A percentile compares a stretch with the other conserved stretches of the same genome.
These are phyloP conservation scores for Antitrichia curtipendula DNA, from an alignment of 225 moss, liverwort and hornwort species.

Conservation along the genomic window DNA sequence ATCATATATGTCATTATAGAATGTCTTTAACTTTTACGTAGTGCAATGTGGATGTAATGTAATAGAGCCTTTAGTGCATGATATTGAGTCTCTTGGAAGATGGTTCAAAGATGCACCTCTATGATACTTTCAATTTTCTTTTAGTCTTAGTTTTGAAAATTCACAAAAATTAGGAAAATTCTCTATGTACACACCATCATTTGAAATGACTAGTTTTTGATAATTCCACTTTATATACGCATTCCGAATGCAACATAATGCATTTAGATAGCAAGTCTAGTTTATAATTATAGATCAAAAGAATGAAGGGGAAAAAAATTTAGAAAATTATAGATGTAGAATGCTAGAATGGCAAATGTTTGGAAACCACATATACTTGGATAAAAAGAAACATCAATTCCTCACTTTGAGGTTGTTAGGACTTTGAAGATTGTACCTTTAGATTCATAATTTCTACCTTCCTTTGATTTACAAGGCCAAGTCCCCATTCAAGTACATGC, in stretches of 20 bases:
- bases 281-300: background rate
- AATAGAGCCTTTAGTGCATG: background rate
- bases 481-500: background rate
- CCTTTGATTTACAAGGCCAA: background rate
- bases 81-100: background rate
- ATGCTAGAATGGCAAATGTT: background rate
- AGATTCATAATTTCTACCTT: background rate
- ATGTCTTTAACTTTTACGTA: background rate
- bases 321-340: background rate
- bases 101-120: background rate
- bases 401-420: background rate
- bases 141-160: background rate
- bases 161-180: background rate
- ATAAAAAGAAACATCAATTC: background rate
- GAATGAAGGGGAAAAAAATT: fast-evolving
- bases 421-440: background rate
- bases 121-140: background rate
- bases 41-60: background rate
- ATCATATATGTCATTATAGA: background rate
- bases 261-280: background rate
- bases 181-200: fast-evolving
- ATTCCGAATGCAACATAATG: background rate
- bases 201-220: fast-evolving
- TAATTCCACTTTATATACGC: background rate
- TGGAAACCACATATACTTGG: background rate